phyloP scores from a whole-genome alignment of 1,139 yeast genomes.

The Hyphopichia burtonii region DNA sequence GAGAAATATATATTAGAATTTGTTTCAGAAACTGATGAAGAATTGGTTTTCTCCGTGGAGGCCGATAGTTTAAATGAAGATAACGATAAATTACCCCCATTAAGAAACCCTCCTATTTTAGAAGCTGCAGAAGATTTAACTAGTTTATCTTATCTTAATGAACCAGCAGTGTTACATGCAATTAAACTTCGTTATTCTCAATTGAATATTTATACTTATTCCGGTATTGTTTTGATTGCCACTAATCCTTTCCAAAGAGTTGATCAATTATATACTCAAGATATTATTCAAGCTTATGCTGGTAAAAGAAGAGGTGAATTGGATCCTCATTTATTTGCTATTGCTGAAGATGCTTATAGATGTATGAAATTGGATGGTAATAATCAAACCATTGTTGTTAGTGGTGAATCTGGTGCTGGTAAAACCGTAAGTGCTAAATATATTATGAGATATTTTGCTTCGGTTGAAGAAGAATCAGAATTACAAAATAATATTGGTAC shows the following conservation, averaged over 20 bases:
- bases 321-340: slow-evolving; percentile 96
- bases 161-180: slow-evolving; percentile 95
- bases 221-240: slow-evolving; percentile 96
- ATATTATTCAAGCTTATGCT: slow-evolving; percentile 90
- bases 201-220: slow-evolving; percentile 88
- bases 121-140: slow-evolving; percentile 96
- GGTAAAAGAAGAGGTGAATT: slow-evolving; percentile 90
- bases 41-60: slow-evolving; percentile 49
- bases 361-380: slow-evolving; percentile 83
- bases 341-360: slow-evolving; percentile 97
- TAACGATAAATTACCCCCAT: slow-evolving; percentile 65
- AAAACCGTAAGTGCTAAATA: slow-evolving; percentile 96
- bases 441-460: slow-evolving; percentile 96
- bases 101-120: slow-evolving; percentile 89
- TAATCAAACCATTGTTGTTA: slow-evolving; percentile 94
- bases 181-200: slow-evolving; percentile 87
- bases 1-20: slow-evolving; percentile 60
- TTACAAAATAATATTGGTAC: slow-evolving; percentile 35
- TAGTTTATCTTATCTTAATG: slow-evolving; percentile 86
- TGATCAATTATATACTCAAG: slow-evolving; percentile 87
- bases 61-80: slow-evolving; percentile 50
- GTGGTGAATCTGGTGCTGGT: slow-evolving; percentile 99
- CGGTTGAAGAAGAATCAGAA: slow-evolving; percentile 71
- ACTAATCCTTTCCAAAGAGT: slow-evolving; percentile 93
- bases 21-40: slow-evolving; percentile 59